Percentiles rank a stretch among this genome's conserved stretches.
phyloP scores from a whole-genome alignment of 2,329 filamentous ascomycete species.

The Dactylella cylindrospora region DNA sequence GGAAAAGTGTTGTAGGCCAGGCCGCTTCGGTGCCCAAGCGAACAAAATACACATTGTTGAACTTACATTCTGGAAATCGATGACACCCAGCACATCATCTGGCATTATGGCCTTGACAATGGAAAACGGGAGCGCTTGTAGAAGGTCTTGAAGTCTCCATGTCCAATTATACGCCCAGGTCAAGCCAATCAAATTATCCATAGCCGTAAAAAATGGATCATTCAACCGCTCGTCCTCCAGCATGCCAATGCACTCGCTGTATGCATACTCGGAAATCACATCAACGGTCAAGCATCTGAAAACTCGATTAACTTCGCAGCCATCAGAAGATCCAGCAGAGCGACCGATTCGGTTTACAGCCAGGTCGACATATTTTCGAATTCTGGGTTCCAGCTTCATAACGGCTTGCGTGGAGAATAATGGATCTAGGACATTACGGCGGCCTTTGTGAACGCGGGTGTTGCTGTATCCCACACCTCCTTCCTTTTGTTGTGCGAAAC shows the following conservation, averaged over 20 bases:
- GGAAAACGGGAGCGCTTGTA: constrained; percentile 47
- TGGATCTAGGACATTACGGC: constrained; percentile 54
- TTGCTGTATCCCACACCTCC: constrained; percentile 51
- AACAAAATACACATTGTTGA: too few relatives aligned
- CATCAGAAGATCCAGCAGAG: constrained; percentile 48
- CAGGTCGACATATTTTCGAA: constrained; percentile 39
- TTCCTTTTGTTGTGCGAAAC: constrained; percentile 36
- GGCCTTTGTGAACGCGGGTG: constrained; percentile 52
- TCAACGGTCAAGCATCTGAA: constrained; percentile 53
- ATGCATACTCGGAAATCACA: constrained; percentile 53
- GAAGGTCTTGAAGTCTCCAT: constrained; percentile 27
- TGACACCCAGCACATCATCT: constrained; percentile 45
- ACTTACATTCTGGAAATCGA: constrained; percentile 39
- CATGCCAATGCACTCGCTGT: constrained; percentile 53
- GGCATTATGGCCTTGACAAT: constrained; percentile 46
- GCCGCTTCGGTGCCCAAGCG: too few relatives aligned
- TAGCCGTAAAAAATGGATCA: constrained; percentile 54
- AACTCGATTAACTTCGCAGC: constrained; percentile 23
- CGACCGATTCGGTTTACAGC: constrained; percentile 45
- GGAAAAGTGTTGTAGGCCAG: too few relatives aligned
- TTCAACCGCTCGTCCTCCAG: constrained; percentile 53
- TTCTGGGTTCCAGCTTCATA: constrained; percentile 31
- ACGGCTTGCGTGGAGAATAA: constrained; percentile 53
- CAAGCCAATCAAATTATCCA: constrained; percentile 52
- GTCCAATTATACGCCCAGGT: constrained; percentile 54